Conservation (phyloP, 768 basidiomycete genomes). For the Suillus placidus region DNA sequence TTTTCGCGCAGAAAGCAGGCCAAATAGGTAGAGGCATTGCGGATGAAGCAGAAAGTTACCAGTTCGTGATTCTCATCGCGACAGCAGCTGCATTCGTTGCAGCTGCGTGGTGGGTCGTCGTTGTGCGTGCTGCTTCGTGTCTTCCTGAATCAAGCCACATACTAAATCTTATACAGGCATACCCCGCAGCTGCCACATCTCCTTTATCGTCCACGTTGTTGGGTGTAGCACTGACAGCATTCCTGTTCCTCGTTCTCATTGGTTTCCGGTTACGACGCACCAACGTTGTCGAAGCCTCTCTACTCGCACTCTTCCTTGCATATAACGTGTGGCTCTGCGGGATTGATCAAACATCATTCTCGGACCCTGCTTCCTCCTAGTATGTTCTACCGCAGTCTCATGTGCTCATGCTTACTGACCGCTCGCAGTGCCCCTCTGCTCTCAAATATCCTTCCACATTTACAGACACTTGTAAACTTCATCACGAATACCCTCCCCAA, state of each 20-base stretch:
- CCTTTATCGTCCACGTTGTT: slow-evolving; percentile 88
- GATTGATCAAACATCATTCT: slow-evolving; percentile 72
- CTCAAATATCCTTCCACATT: slow-evolving; percentile 78
- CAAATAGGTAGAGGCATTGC: slow-evolving; percentile 75
- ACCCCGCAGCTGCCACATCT: slow-evolving; percentile 79
- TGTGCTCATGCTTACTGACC: slow-evolving; percentile 13
- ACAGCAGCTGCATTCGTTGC: slow-evolving; percentile 79
- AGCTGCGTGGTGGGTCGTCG: slow-evolving; percentile 86
- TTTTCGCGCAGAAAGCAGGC: slow-evolving; percentile 81
- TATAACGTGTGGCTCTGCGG: slow-evolving; percentile 92
- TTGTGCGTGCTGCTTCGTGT: slow-evolving; percentile 48
- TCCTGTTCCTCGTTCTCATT: slow-evolving; percentile 89
- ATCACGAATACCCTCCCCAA: slow-evolving; percentile 85
- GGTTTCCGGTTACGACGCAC: slow-evolving; percentile 88
- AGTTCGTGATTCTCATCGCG: slow-evolving; percentile 74
- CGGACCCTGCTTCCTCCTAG: slow-evolving; percentile 78
- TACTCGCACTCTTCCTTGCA: slow-evolving; percentile 85
- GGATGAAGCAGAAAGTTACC: slow-evolving; percentile 71
- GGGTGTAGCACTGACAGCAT: slow-evolving; percentile 84
- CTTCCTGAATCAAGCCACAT: neutral
- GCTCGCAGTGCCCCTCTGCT: slow-evolving; percentile 66
- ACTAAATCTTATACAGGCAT: slow-evolving; percentile 51
- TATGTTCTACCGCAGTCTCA: slow-evolving; percentile 39
- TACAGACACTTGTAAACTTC: slow-evolving; percentile 79
- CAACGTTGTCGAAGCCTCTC: slow-evolving; percentile 90